A percentile compares a stretch with the other conserved stretches of the same genome.
Evolutionary conservation across 257 asterid species (phyloP).

Genomic region (Salvia splendens): DNA sequence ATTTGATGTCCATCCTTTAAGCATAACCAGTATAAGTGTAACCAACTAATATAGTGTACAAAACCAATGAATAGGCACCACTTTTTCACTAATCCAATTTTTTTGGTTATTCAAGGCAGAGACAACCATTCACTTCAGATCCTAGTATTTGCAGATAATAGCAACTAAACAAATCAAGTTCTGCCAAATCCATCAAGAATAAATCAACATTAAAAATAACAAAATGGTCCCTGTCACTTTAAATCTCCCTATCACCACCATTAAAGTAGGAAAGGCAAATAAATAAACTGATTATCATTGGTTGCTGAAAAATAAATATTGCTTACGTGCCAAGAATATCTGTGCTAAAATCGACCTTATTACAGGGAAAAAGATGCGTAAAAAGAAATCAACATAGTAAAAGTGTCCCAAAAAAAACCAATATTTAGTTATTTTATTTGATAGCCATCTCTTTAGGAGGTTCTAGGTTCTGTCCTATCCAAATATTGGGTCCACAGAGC

Average conservation of each 20-base stretch:
- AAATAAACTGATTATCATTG: background rate
- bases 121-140: background rate
- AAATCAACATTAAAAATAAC: background rate
- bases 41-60: too few relatives aligned
- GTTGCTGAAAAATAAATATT: slow-evolving; percentile 2
- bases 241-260: background rate
- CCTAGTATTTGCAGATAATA: background rate
- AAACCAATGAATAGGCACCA: background rate
- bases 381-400: background rate
- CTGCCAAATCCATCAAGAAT: background rate
- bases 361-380: background rate
- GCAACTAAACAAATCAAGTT: slow-evolving; percentile 2
- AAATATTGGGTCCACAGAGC: slow-evolving; percentile 53
- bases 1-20: too few relatives aligned
- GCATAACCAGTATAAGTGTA: too few relatives aligned
- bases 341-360: slow-evolving; percentile 7
- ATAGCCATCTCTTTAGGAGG: slow-evolving; percentile 39
- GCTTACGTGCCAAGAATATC: slow-evolving; percentile 16
- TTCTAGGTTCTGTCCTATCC: slow-evolving; percentile 53
- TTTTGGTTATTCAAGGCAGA: background rate
- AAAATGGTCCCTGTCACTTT: slow-evolving; percentile 7
- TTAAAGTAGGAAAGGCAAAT: background rate
- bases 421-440: background rate
- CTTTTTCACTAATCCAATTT: background rate
- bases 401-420: background rate